Evolutionary conservation across 768 basidiomycete genomes (phyloP), one percentile per base, ranked within the genome.

Genomic region (Boletus tomentosulus): DNA sequence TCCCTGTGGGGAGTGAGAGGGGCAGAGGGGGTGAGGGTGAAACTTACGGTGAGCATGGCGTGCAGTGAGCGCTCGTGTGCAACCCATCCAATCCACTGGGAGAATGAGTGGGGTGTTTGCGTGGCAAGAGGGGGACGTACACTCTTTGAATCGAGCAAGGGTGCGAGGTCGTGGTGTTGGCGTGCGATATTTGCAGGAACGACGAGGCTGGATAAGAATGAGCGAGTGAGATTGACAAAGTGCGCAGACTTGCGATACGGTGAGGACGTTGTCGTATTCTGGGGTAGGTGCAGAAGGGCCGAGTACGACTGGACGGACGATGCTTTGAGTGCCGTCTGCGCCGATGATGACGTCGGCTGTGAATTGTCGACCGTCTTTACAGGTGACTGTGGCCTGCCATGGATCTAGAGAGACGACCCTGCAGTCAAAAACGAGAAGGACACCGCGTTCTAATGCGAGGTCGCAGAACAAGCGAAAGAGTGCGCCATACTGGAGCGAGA

Each of bases 271-370:
- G 9, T 66, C 64, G 34, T 15, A 22, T 15, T 62, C 61, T 15
- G 61, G 50, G 0, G 24, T 19, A 7, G 51, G 61, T 0, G 45
- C 19, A 12, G n/a, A 50, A 1, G 56, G 11, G 1, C 66, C 66
- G 2, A 67, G 66, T 22, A 75, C 60, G 5, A 79, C 61, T 6
- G 70, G 57, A 9, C 66, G 65, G 9, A 76, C 70, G 33, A 76
- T 38, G 22, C 81, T 83, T 31, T 70, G 62, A n/a, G 72, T 72
- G 9, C 85, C 84, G 63, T 86, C 85, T 3, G 85, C 85, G 11
- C 80, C 84, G 5, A 86, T 72, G 38, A 86, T 66, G 25, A 85
- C 63, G 59, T 86, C 83, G 0, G 77, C 78, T 13, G 59, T 53
- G 10, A 82, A 48, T 4, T 60, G 67, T 47, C 75, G 73, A 11